Evolutionary conservation across 768 basidiomycete genomes (phyloP), one percentile per base, ranked within the genome.

Genomic region (Clitopilus hobsonii): DNA sequence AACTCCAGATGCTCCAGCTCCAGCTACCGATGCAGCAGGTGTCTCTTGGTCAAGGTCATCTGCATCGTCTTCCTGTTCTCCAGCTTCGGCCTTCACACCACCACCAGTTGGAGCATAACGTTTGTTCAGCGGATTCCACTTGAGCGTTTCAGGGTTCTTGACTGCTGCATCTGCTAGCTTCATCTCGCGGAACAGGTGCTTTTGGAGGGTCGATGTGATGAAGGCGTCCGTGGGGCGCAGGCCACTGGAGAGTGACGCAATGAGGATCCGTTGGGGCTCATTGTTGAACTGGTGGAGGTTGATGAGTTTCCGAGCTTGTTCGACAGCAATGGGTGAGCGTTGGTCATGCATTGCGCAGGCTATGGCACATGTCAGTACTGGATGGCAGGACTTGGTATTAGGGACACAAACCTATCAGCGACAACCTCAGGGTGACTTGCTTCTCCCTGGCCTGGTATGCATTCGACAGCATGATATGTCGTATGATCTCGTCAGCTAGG

Each of bases 241-340:
- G 0, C 92, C 91, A 55, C 86, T 85, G 0, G 86, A 83, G 3
- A 97, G 78, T 0, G 82, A 81, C 0, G 88, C 87, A 3, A 88
- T 65, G 20, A 96, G 77, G 49, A 98, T 78, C 5, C 92, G 85
- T 11, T 89, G 71, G 0, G 93, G 88, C 38, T 95, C 92, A 52
- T 93, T 89, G 63, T 94, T 88, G 74, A 91, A 94, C 64, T 96
- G 93, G 63, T 93, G 76, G 0, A 72, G 70, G 27, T 80, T 84
- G 54, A 90, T 83, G 27, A 98, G 71, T 58, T 88, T 88, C 23
- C 93, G 83, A 27, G 80, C 80, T 63, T 91, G 88, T 56, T 91
- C 88, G 14, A 91, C 81, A 14, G 89, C 81, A 8, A 77, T 71
- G 20, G 73, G 62, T 62, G 80, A 81, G 10, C 82, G 78, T 50